Evolutionary conservation across 768 basidiomycete genomes (phyloP), one percentile per base, ranked within the genome.

Genomic region (Xerocomellus intermedius): DNA sequence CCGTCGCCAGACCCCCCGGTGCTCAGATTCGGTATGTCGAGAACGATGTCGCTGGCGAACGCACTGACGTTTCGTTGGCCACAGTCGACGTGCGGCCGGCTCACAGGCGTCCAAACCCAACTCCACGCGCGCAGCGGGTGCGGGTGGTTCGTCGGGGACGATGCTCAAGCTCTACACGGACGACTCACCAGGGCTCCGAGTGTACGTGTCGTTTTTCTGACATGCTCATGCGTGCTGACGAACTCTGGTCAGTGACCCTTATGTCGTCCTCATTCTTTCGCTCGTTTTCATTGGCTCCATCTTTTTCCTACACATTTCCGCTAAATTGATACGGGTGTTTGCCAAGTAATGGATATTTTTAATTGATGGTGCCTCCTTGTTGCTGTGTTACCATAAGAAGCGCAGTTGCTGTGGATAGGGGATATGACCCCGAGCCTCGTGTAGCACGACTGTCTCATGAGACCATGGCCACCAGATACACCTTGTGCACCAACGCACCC

Each of bases 81-180:
- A 28, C 55, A 93, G 91, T 63, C 86, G 91, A 72, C 81, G 91
- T 63, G 89, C 91, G 61, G 80, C 82, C 56, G 82, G 80, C 41
- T 66, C 76, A 48, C 85, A 86, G 60, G 86, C 73, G 7, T 67
- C 86, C 45, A 85, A 81, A 71, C 93, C 94, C 24, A 94, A 94
- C 69, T 95, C 93, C 1, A 72, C 87, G 30, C 87, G 95, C 55
- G 87, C 94, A 38, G 94, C 95, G 26, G 94, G 96, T 39, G 94
- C 94, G 54, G 97, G 97, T 50, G 97, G 97, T 51, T 94, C 91
- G 36, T 92, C 89, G 54, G 96, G 93, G 77, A 99, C 97, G 54
- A 98, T 99, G 97, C 83, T 99, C 68, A 94, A 92, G 76, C 81
- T 99, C 5, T 98, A 98, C 83, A 98, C 97, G 37, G 96, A 98